Evolutionary conservation across 2,329 filamentous ascomycete genomes (phyloP), one percentile per base, ranked within the genome.

Genomic region (Aspergillus brunneoviolaceus): DNA sequence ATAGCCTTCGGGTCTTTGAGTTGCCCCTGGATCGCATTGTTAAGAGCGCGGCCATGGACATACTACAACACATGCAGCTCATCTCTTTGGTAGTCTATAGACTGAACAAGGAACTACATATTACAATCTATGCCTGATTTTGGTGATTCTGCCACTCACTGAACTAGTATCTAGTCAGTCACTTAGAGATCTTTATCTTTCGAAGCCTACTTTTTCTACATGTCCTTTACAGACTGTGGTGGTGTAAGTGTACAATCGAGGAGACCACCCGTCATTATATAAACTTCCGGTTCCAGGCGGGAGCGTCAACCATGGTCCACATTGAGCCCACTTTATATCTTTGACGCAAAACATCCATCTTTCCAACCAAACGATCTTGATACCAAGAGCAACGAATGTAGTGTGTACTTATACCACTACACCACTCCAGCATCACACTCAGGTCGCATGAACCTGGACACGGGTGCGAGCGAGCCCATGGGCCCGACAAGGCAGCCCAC

Each of bases 381-480:
- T 45, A 6, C 19, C 39, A 16, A 5, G 5, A 45, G 16, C 39
- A n/a, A 45, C 6, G 4, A 12, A 35, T 14, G 6, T 19, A 16
- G 2, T 7, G 6, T 19, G 16, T n/a, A 45, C 39, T n/a, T 3
- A n/a, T 16, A 45, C 16, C 6, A 45, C 16, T 12, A 16, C 12
- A 4, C 11, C 33, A 35, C 14, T 16, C n/a, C n/a, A 45, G 39
- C 11, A 45, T 7, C 6, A 45, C 14, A 9, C 39, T 19, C 39
- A 19, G 7, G 14, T 45, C 39, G 14, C 16, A 45, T 45, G 7
- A 45, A n/a, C 9, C 16, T 7, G 54, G 51, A 51, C 62, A 54
- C 6, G 84, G n/a, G 33, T 35, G 27, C 33, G 33, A 35, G 27
- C 33, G 14, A 35, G 11, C 12, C 33, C 23, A 23, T 10, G 27